Evolutionary conservation across 2,329 filamentous ascomycete genomes (phyloP).

Genomic region (Curvularia sp.): DNA sequence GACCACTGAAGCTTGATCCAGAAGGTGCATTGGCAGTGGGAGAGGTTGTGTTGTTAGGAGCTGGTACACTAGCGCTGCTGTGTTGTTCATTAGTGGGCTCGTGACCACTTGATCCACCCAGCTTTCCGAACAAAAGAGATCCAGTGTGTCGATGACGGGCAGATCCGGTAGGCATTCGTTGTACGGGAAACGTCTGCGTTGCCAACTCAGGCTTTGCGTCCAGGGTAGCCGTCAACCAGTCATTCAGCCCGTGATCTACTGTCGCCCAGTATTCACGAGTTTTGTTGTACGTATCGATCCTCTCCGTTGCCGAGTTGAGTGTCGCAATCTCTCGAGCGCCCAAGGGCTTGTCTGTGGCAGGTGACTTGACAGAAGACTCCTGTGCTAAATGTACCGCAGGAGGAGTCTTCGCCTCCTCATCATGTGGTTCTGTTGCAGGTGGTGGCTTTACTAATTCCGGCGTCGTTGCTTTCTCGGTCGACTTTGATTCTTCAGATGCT

Average conservation of each 20-base stretch:
- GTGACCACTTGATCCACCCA: slow-evolving; percentile 34
- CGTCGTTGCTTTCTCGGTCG: slow-evolving; percentile 11
- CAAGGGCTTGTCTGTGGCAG: slow-evolving; percentile 52
- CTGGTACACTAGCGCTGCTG: slow-evolving; percentile 35
- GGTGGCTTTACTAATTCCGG: slow-evolving; percentile 6
- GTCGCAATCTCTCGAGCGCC: slow-evolving; percentile 79
- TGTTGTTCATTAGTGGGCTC: slow-evolving; percentile 30
- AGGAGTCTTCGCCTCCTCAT: slow-evolving; percentile 22
- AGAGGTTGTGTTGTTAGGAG: slow-evolving; percentile 36
- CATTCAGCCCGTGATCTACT: slow-evolving; percentile 76
- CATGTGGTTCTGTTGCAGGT: slow-evolving; percentile 10
- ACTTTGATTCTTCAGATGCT: slow-evolving; percentile 17
- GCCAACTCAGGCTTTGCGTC: slow-evolving; percentile 62
- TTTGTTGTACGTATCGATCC: slow-evolving; percentile 76
- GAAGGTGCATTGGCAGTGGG: slow-evolving; percentile 29
- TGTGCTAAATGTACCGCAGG: slow-evolving; percentile 12
- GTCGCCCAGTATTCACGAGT: slow-evolving; percentile 73
- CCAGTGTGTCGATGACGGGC: slow-evolving; percentile 46
- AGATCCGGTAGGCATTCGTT: slow-evolving; percentile 38
- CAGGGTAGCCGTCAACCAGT: slow-evolving; percentile 63
- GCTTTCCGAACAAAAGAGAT: slow-evolving; percentile 49
- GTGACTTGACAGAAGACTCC: slow-evolving; percentile 31
- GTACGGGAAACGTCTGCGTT: slow-evolving; percentile 30
- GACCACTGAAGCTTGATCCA: slow-evolving; percentile 31
- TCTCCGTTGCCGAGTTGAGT: slow-evolving; percentile 69